Base-by-base conservation (phyloP, 2,329 filamentous ascomycete genomes). In the Aspergillus flavus region DNA sequence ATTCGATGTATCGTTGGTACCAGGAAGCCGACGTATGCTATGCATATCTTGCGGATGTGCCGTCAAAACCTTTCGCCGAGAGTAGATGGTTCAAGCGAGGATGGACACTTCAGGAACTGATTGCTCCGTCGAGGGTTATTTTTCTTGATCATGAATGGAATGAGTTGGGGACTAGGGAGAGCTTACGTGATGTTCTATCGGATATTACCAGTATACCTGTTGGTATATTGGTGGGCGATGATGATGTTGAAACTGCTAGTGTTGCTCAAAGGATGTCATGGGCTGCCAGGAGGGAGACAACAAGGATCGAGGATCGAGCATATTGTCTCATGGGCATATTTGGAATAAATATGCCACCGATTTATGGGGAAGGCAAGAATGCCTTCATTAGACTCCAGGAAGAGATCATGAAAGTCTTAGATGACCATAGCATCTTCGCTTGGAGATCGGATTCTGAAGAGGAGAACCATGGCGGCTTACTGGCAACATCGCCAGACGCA, bases 281-380 rank as follows among this genome's bases (percentile, higher is more conserved):
- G 79, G 79, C 73, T 36, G 75, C 76, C 11, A 63, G 61, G 19
- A 73, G 74, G 21, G 60, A 69, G 4, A 81, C 80, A 0, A 73
- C 69, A 0, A 61, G 75, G 3, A 5, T 60, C 0, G 81, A 83
- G 54, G 82, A 83, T 45, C 73, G 73, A n/a, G 80, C 80, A 0
- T 84, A 83, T 46, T 81, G 74, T 11, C 68, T 84, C 0, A 63
- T 84, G 4, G 82, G 81, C 0, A 72, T 83, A 0, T 83, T 84
- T 32, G 71, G 72, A 1, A 73, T 84, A 28, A 76, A 79, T 43
- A 81, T 84, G 76, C 75, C 81, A 0, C 66, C 82, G 4, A 57
- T 83, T 0, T 84, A 83, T 57, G 81, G 81, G 1, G 73, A 76
- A 48, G 71, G 71, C 7, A 58, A 60, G 11, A 70, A 66, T 21